Base-by-base conservation (phyloP, 768 basidiomycete species). In the Tephrocybe sp. region DNA sequence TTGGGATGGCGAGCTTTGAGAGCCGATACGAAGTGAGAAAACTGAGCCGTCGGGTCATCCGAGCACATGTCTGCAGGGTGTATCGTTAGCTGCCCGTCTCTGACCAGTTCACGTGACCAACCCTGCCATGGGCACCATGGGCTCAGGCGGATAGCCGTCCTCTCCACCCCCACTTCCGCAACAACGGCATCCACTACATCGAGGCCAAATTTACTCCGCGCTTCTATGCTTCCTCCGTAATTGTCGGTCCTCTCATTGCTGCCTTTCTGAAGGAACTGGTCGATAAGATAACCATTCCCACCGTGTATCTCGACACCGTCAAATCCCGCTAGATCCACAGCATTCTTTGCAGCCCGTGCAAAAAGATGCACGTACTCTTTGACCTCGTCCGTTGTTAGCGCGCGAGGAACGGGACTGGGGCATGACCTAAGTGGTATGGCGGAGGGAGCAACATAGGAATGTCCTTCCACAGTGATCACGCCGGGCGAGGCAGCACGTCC, bases 191-290 rank as follows among this genome's bases (percentile, higher is more conserved):
- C 72, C 6, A 81, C 61, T 33, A 86, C 69, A 52, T 85, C 81
- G 5, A 85, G 66, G 0, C 65, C 59, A 62, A 90, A 88, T 23
- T 79, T 71, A 1, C 73, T 68, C 4, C 89, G 72, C 50, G 78
- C 79, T 62, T 85, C 79, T 24, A 88, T 66, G 39, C 75, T 77
- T 2, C 89, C 88, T 0, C 88, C 88, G 63, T 85, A 91, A 39
- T 75, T 68, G 61, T 89, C 86, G 6, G 76, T 80, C 14, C 85
- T 74, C 4, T 73, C 59, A 64, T 88, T 88, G 30, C 70, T 70
- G n/a, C 71, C 61, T 23, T 77, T 70, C 58, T 85, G 81, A 9
- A 83, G 53, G 71, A 88, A 87, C 61, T 88, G 83, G 58, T 88
- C 81, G 14, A 75, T 48, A 10, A 84, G 62, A 52, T 78, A 79